These are phyloP conservation scores for Arctostaphylos glauca DNA, from an alignment of 148 eudicot genomes.

Conservation along the genomic window DNA sequence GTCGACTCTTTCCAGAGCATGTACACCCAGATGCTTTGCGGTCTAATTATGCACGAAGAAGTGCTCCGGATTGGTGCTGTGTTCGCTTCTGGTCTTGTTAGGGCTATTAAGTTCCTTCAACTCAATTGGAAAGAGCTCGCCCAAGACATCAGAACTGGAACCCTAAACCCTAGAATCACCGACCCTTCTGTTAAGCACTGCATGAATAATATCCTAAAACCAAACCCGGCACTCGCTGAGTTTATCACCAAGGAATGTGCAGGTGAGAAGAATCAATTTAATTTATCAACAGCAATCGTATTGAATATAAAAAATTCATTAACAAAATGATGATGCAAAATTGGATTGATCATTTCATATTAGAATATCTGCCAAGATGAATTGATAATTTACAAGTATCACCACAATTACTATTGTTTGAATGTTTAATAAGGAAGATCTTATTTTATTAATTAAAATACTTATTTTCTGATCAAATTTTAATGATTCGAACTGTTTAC, in stretches of 20 bases:
- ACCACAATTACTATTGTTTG: too few species aligned
- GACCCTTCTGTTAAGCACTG: constrained; percentile 42
- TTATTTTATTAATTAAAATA: too few species aligned
- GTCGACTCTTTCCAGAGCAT: constrained; percentile 76
- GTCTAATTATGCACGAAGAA: constrained; percentile 48
- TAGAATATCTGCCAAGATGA: not conserved
- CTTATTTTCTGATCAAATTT: too few species aligned
- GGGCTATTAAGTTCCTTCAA: constrained; percentile 73
- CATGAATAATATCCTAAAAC: constrained; percentile 44
- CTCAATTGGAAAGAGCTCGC: constrained; percentile 50
- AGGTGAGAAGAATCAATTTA: not conserved
- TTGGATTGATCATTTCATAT: not conserved
- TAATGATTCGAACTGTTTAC: too few species aligned
- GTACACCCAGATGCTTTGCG: constrained; percentile 89
- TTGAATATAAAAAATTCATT: not conserved
- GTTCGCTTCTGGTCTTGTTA: constrained; percentile 81
- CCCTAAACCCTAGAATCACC: constrained; percentile 38
- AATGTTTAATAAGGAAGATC: too few species aligned
- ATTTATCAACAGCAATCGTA: not conserved
- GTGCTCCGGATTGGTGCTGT: constrained; percentile 74
- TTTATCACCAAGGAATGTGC: constrained; percentile 42
- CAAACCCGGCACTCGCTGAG: constrained; percentile 49
- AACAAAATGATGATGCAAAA: not conserved
- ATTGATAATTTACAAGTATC: not conserved
- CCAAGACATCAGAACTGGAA: constrained; percentile 47